Conservation (phyloP, 164 flowering plant genomes). For the Magnolia changhungtana region DNA sequence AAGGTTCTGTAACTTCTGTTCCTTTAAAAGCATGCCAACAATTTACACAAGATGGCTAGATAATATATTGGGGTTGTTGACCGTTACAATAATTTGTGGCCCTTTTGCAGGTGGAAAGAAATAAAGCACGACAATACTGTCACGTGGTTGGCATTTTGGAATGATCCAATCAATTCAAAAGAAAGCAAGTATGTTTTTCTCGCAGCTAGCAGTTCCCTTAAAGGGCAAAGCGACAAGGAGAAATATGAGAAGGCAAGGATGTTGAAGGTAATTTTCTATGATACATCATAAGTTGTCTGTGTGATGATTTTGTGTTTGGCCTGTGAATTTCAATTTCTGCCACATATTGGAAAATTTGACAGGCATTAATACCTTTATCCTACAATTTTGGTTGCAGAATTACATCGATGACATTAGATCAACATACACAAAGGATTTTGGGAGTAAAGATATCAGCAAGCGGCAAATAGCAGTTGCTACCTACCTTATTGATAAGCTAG, state of each 20-base stretch:
- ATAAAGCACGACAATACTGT: slow-evolving; percentile 96
- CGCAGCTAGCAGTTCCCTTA: slow-evolving; percentile 96
- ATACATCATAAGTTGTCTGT: neutral
- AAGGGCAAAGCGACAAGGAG: slow-evolving; percentile 99
- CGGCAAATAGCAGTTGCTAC: slow-evolving; percentile 96
- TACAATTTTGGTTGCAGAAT: slow-evolving; percentile 45
- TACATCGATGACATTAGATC: slow-evolving; percentile 72
- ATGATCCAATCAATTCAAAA: slow-evolving; percentile 89
- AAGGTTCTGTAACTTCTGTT: slow-evolving; percentile 47
- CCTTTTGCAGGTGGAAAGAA: slow-evolving; percentile 88
- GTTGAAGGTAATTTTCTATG: slow-evolving; percentile 53
- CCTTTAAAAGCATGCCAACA: neutral
- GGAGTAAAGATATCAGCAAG: slow-evolving; percentile 53
- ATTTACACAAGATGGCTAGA: neutral
- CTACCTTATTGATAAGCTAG: slow-evolving; percentile 94
- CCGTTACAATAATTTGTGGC: neutral
- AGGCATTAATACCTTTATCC: neutral
- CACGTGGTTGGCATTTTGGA: slow-evolving; percentile 99
- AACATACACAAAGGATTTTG: slow-evolving; percentile 73
- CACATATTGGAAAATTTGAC: no score
- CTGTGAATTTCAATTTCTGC: neutral
- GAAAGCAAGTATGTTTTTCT: slow-evolving; percentile 95
- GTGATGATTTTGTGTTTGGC: neutral
- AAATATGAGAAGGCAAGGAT: slow-evolving; percentile 97
- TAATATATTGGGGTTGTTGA: neutral